Evolutionary conservation across 2,329 filamentous ascomycete species (phyloP).

Genomic region (Fusarium falciforme): DNA sequence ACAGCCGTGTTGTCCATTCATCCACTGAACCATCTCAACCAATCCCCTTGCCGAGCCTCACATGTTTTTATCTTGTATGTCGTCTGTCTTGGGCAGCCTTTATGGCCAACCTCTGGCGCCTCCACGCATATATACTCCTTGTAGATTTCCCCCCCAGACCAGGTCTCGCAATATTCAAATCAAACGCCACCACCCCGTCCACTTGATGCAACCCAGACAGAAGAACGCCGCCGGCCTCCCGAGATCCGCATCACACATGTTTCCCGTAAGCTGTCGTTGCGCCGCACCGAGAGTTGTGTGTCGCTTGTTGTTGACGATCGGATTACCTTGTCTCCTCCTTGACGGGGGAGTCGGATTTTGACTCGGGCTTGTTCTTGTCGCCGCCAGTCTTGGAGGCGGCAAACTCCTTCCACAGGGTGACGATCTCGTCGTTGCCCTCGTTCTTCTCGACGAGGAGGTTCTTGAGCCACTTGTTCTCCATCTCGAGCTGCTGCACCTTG

Average conservation of each 20-base stretch:
- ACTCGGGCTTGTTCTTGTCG: conserved; percentile 46
- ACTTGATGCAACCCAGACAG: conserved; percentile 36
- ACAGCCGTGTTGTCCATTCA: conserved; percentile 30
- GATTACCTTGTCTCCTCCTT: conserved; percentile 42
- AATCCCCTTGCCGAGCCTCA: conserved; percentile 9
- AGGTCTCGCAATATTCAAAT: conserved; percentile 38
- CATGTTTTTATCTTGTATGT: conserved; percentile 30
- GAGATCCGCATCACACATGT: conserved; percentile 17
- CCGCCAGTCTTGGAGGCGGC: conserved; percentile 48
- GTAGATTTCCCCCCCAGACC: neutral
- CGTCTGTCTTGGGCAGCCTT: conserved; percentile 29
- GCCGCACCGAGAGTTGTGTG: neutral
- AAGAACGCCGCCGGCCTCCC: conserved; percentile 40
- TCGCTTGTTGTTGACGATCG: neutral
- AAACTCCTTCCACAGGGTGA: conserved; percentile 64
- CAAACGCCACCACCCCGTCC: conserved; percentile 35
- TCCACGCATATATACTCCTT: conserved; percentile 18
- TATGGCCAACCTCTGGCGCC: conserved; percentile 23
- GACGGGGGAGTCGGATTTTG: conserved; percentile 41
- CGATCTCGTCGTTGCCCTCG: conserved; percentile 67
- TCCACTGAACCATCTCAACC: conserved; percentile 15
- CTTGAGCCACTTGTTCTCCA: conserved; percentile 86
- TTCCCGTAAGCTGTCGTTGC: conserved; percentile 27
- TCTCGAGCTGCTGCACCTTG: conserved; percentile 81
- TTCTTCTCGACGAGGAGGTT: conserved; percentile 86